Base-by-base conservation (phyloP, 768 basidiomycete genomes). In the Hygrocybe coccinea region DNA sequence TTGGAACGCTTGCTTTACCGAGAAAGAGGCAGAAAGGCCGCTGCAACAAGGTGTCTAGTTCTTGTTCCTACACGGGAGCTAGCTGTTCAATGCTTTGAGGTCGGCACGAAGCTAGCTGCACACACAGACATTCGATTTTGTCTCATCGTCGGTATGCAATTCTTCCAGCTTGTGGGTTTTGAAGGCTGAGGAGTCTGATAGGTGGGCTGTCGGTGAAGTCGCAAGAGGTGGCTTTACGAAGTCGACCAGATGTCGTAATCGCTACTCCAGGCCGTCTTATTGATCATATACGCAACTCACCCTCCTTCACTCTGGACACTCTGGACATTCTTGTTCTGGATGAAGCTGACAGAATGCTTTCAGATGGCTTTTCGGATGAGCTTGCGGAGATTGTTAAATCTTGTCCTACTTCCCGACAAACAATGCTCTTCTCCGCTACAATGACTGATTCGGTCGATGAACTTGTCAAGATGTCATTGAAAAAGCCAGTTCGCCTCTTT, bases 381-480 rank as follows among this genome's bases (percentile, higher is more conserved):
- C 77, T 99, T 34, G 76, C 83, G 15, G 97, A 99, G 71, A 97
- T 99, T 63, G 85, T 98, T 72, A 87, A 86, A 63, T 82, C 89
- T 15, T 97, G 94, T 67, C 94, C 94, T 1, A 71, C 71, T 19
- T 87, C 88, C 22, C 83, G 97, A 36, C 97, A 98, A 68, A 98
- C 97, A 3, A 95, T 99, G 93, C 79, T 99, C 36, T 99, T 99
- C 72, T 97, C 94, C 1, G 97, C 97, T 2, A 99, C 97, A 1
- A 98, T 98, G 89, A 97, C 95, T 3, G 97, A 99, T 69, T 88
- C 89, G 1, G 89, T 98, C 8, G 91, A 97, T 63, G 87, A 94
- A 65, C 81, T 99, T 47, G 89, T 98, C 55, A 86, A 85, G 65
- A 87, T 98, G 80, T 91, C 91, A 11, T 74, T 98, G 48, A 88